A percentile compares a stretch with the other conserved stretches of the same genome.
Conservation (phyloP, 345 rosid species). For the Aquilaria yunnanensis region DNA sequence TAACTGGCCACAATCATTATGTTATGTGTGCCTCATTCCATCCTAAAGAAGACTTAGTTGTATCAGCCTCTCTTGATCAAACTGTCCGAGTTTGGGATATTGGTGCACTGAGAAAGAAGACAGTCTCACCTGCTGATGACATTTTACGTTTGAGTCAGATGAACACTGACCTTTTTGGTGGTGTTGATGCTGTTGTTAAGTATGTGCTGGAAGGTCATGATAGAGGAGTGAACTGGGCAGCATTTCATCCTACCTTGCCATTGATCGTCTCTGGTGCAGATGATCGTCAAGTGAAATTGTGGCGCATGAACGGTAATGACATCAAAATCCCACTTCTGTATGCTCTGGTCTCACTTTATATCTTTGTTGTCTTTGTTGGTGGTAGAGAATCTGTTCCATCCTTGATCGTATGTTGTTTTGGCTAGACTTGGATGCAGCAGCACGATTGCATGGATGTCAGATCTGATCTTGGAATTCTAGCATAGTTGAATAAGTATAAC, state of each 20-base stretch:
- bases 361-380: too few species aligned
- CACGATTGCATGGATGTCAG: neutral
- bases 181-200: conserved; percentile 90
- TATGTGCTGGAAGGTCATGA: conserved; percentile 98
- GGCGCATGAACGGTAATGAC: conserved; percentile 91
- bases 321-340: neutral
- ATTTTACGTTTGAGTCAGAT: conserved; percentile 78
- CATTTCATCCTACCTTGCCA: conserved; percentile 94
- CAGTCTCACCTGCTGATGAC: conserved; percentile 91
- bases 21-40: conserved; percentile 99
- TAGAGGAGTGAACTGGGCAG: conserved; percentile 98
- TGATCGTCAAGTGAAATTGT: conserved; percentile 94
- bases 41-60: conserved; percentile 94
- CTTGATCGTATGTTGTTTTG: neutral
- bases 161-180: conserved; percentile 93
- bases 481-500: too few species aligned
- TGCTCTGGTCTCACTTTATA: too few species aligned
- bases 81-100: conserved; percentile 99
- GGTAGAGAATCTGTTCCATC: too few species aligned
- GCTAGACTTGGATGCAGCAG: neutral
- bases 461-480: too few species aligned
- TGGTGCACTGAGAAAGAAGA: conserved; percentile 78
- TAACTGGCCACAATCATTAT: conserved; percentile 98
- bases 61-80: conserved; percentile 94
- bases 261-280: conserved; percentile 97